Evolutionary conservation across 1,139 yeast genomes (phyloP).

Genomic region (Saccharomyces hybrid): DNA sequence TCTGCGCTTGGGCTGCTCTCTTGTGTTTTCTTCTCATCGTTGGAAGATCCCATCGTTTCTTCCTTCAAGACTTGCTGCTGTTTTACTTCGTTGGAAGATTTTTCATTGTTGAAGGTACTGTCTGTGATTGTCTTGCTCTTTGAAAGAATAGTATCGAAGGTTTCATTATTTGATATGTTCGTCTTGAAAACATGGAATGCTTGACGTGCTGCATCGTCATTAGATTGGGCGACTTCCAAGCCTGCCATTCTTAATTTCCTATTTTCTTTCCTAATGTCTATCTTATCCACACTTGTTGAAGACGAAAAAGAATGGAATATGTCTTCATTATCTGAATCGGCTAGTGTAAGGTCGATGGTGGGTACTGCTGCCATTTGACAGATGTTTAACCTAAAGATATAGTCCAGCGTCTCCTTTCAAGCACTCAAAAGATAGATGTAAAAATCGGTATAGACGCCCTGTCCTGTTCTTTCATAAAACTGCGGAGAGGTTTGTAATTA

Average conservation of each 20-base stretch:
- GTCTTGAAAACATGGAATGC: neutral
- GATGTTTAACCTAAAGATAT: neutral
- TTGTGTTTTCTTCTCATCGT: neutral
- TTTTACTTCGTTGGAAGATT: neutral
- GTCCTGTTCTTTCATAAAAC: neutral
- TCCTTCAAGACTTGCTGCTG: neutral
- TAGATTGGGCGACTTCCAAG: neutral
- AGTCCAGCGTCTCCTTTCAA: neutral
- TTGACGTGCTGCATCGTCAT: neutral
- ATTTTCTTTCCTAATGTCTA: neutral
- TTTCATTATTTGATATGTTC: neutral
- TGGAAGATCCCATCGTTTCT: neutral
- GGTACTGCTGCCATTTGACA: slow-evolving; percentile 7
- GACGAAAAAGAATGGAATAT: slow-evolving; percentile 1
- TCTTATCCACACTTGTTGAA: slow-evolving; percentile 3
- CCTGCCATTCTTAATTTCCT: neutral
- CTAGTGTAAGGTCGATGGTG: slow-evolving; percentile 19
- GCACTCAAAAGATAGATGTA: neutral
- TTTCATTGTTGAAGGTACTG: neutral
- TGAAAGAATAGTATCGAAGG: neutral
- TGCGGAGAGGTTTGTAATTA: neutral
- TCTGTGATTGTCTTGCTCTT: neutral
- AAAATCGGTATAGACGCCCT: neutral
- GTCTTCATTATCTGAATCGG: slow-evolving; percentile 12
- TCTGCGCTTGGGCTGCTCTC: neutral